Percentiles rank a stretch among this genome's conserved stretches.
phyloP scores from a whole-genome alignment of 768 basidiomycete species.

The Kwoniella shandongensis region DNA sequence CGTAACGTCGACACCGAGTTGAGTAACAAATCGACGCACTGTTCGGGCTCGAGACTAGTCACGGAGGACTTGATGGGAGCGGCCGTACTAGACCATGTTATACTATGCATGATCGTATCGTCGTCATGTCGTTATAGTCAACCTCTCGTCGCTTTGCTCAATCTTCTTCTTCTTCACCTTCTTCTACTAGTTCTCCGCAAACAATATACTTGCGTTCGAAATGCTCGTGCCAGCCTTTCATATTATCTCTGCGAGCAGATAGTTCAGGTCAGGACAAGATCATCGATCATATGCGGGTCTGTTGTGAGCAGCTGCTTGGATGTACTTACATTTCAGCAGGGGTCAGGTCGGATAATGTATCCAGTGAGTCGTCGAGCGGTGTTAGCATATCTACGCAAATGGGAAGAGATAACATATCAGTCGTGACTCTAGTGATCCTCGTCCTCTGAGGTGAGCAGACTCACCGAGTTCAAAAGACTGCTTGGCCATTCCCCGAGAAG shows the following conservation, averaged over 20 bases:
- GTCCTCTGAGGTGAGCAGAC: conserved; percentile 41
- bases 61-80: too few species aligned
- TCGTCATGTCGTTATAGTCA: not conserved
- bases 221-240: conserved; percentile 93
- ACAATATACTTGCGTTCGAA: conserved; percentile 89
- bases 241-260: conserved; percentile 69
- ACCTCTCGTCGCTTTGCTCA: not conserved
- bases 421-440: too few species aligned
- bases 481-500: conserved; percentile 94
- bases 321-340: conserved; percentile 80
- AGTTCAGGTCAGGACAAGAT: conserved; percentile 3
- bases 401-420: conserved; percentile 10
- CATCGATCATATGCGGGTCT: too few species aligned
- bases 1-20: too few species aligned
- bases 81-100: too few species aligned
- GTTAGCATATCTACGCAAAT: conserved; percentile 76
- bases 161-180: conserved; percentile 5
- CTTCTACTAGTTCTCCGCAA: conserved; percentile 80
- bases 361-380: conserved; percentile 78
- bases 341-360: conserved; percentile 75
- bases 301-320: too few species aligned
- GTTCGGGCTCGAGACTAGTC: too few species aligned
- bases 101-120: too few species aligned
- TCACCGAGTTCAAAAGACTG: conserved; percentile 90
- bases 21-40: too few species aligned